These are phyloP conservation scores for Debaryomycetaceae sp. DNA, from an alignment of 1,139 yeast species.

Conservation along the genomic window DNA sequence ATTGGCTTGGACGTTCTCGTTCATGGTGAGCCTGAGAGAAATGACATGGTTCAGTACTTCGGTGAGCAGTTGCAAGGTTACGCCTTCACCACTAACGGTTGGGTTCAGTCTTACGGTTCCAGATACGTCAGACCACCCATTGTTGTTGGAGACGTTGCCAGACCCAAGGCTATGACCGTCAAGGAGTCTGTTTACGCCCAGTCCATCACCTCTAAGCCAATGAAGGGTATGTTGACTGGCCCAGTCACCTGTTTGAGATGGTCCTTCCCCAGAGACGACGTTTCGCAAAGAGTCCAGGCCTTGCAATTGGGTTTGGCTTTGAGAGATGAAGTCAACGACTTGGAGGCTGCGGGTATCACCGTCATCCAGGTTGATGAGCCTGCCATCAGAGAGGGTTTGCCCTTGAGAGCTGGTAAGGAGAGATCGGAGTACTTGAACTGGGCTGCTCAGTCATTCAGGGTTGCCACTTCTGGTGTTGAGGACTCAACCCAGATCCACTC, in stretches of 20 bases:
- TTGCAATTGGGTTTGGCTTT: conserved; percentile 96
- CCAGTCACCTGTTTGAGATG: conserved; percentile 99
- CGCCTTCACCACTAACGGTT: conserved; percentile 97
- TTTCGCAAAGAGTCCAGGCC: conserved; percentile 91
- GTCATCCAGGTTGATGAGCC: conserved; percentile 99
- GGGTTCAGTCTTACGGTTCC: conserved; percentile 99
- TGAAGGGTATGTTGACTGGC: conserved; percentile 99
- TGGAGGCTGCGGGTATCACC: conserved; percentile 96
- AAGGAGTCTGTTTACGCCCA: conserved; percentile 99
- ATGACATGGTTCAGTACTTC: conserved; percentile 99
- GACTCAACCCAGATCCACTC: conserved; percentile 98
- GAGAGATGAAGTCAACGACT: conserved; percentile 97
- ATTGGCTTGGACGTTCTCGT: conserved; percentile 96
- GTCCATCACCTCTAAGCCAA: conserved; percentile 89
- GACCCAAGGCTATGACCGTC: conserved; percentile 98
- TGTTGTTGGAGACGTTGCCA: conserved; percentile 97
- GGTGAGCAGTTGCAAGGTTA: conserved; percentile 98
- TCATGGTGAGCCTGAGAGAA: conserved; percentile 99
- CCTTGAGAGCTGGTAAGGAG: conserved; percentile 96
- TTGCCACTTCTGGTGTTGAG: conserved; percentile 96
- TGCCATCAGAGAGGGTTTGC: conserved; percentile 99
- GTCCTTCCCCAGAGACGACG: conserved; percentile 99
- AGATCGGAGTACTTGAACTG: conserved; percentile 95
- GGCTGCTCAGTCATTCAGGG: conserved; percentile 99
- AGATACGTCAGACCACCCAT: conserved; percentile 99